Base-by-base conservation (phyloP, 176 grass and related monocot genomes). In the Tillandsia fasciculata region DNA sequence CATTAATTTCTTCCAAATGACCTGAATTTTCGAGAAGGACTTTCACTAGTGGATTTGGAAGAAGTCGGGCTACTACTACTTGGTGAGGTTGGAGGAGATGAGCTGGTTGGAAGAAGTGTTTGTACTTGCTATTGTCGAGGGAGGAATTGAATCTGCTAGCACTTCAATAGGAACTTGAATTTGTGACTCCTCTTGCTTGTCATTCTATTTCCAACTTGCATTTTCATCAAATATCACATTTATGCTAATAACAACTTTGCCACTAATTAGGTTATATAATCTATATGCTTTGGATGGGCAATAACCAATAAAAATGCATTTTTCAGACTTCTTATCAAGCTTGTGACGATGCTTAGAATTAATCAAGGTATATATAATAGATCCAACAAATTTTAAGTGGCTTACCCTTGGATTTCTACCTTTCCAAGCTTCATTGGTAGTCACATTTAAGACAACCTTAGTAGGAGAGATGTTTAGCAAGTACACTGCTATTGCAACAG, bases 241-340 rank as follows among this genome's bases (percentile, higher is more conserved):
- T 14, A 0, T 10, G 8, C 20, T 70, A 14, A 53, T 26, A 28
- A 26, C 52, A 12, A 70, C 13, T 26, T 70, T 51, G 26, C 24
- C 24, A 51, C 17, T 53, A 26, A 52, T 13, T 26, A 9, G 49
- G n/a, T 70, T 22, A 26, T 70, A 70, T 13, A 70, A 8, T 8
- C 0, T 1, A 51, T 51, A 52, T 12, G 9, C 50, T 53, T 70
- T 53, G 2, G 49, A 51, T 8, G 3, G 0, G 18, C 15, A 51
- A 51, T 26, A 69, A 52, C 67, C 48, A 70, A 70, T 12, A 69
- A 69, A 69, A 23, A 69, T 52, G 1, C 8, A 57, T 26, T 52
- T 69, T 15, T 12, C 9, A 5, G 18, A 14, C 26, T 70, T 70
- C 0, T 70, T 1, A 52, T 26, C 49, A 1, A 53, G 49, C 24